Evolutionary conservation across 768 basidiomycete species (phyloP).

Genomic region (Termitomyces sp.): DNA sequence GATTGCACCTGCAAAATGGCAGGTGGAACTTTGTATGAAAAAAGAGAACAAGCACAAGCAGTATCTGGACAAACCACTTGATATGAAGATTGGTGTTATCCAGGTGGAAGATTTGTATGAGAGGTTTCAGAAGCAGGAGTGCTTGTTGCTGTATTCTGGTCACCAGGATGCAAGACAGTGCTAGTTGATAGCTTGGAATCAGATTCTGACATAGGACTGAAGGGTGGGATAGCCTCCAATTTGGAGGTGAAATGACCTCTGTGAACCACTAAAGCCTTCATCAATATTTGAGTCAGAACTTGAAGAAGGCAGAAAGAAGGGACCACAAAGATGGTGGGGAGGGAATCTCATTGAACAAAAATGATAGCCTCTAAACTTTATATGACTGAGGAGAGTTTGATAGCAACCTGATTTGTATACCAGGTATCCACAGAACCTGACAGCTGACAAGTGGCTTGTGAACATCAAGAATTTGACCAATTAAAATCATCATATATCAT

Average conservation of each 20-base stretch:
- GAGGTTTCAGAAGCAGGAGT: neutral
- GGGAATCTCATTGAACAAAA: neutral
- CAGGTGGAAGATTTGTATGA: neutral
- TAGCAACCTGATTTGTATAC: neutral
- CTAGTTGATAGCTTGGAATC: neutral
- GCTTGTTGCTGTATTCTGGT: neutral
- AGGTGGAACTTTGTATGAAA: neutral
- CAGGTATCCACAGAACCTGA: neutral
- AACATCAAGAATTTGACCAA: too few species aligned
- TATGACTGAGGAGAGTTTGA: neutral
- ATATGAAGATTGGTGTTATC: neutral
- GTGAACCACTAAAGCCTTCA: neutral
- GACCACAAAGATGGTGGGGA: neutral
- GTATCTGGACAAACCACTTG: neutral
- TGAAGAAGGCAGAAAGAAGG: neutral
- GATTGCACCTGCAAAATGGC: neutral
- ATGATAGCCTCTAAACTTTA: too few species aligned
- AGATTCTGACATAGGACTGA: neutral
- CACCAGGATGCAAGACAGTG: neutral
- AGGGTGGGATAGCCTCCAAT: neutral
- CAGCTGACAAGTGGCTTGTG: neutral
- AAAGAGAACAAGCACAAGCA: neutral
- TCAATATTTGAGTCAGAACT: too few species aligned
- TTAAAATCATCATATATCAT: too few species aligned
- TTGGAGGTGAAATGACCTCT: neutral